Base-by-base conservation (phyloP, 2,329 filamentous ascomycete genomes). In the Exophiala xenobiotica region DNA sequence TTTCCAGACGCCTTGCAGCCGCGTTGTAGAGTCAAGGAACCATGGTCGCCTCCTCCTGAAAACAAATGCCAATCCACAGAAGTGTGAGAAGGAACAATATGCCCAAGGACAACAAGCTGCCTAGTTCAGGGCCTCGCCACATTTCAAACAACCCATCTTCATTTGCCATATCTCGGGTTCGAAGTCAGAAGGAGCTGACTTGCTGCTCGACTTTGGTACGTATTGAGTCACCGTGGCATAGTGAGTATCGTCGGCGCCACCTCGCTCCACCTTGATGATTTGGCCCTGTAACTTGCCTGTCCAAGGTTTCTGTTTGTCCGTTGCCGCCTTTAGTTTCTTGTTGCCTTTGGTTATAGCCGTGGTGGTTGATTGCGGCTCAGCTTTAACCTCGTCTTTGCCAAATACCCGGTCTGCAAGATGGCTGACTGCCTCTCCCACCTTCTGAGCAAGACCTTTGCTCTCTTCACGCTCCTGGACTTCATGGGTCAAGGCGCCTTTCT, bases 101-200 rank as follows among this genome's bases (percentile, higher is more conserved):
- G 40, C 31, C 31, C 22, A 43, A 29, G 20, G 20, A 11, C 6
- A 31, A 31, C 16, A 35, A 14, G 4, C 31, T 16, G 2, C 24
- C 47, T 24, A 58, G 40, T 61, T 54, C 40, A 61, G 47, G 4
- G 49, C 8, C 38, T 50, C 20, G 63, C 64, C 27, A 68, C 67
- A 57, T 63, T 74, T 61, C 67, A 74, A 8, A 65, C 68, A 9
- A 46, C 73, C 16, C 61, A 64, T 5, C 56, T 73, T 39, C 59
- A 74, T 8, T 59, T 71, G 24, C 72, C 72, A 26, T 68, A 71
- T 52, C 65, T 73, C 33, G 64, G 67, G 5, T 70, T 73, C 9
- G 58, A 73, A 57, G 8, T 23, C 18, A 23, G 20, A 35, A 35
- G 31, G 12, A 9, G 16, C 46, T 2, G 14, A 33, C 26, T 49